Evolutionary conservation across 2,329 filamentous ascomycete species (phyloP).

Genomic region (Aspergillus tamarii): DNA sequence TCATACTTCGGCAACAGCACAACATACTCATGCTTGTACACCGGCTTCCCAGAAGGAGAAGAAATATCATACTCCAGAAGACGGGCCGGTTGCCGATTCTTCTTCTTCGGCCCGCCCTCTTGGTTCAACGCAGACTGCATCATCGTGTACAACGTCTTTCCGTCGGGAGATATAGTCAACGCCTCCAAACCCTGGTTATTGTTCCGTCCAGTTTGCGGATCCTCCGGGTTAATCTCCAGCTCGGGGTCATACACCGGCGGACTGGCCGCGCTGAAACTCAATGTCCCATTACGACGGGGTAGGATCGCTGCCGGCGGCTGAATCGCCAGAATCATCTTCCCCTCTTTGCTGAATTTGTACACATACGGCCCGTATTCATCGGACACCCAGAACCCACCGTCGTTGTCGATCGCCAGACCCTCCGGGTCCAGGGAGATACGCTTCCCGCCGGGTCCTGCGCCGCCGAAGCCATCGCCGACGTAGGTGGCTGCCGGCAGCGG

Average conservation of each 20-base stretch:
- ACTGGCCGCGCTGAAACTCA: conserved; percentile 66
- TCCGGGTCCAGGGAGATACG: conserved; percentile 67
- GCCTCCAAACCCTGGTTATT: conserved; percentile 81
- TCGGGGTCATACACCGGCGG: conserved; percentile 63
- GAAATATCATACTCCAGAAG: conserved; percentile 67
- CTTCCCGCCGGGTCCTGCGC: conserved; percentile 60
- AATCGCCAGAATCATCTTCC: conserved; percentile 66
- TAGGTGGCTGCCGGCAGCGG: conserved; percentile 66
- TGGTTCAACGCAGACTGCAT: conserved; percentile 68
- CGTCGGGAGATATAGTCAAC: conserved; percentile 64
- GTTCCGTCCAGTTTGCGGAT: conserved; percentile 64
- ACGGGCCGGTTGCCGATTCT: conserved; percentile 60
- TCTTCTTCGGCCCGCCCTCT: conserved; percentile 61
- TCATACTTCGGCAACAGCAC: conserved; percentile 65
- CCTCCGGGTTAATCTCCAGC: conserved; percentile 54
- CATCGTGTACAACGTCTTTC: conserved; percentile 66
- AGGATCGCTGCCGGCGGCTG: conserved; percentile 67
- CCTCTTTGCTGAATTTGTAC: conserved; percentile 64
- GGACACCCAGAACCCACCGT: conserved; percentile 68
- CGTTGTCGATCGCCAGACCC: conserved; percentile 63
- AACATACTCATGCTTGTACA: conserved; percentile 64
- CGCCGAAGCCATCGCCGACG: conserved; percentile 69
- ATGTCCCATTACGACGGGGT: conserved; percentile 63
- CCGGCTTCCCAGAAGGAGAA: conserved; percentile 43
- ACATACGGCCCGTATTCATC: conserved; percentile 74